These are phyloP conservation scores for Antitrichia curtipendula DNA, from an alignment of 225 moss, liverwort and hornwort genomes.

Conservation along the genomic window DNA sequence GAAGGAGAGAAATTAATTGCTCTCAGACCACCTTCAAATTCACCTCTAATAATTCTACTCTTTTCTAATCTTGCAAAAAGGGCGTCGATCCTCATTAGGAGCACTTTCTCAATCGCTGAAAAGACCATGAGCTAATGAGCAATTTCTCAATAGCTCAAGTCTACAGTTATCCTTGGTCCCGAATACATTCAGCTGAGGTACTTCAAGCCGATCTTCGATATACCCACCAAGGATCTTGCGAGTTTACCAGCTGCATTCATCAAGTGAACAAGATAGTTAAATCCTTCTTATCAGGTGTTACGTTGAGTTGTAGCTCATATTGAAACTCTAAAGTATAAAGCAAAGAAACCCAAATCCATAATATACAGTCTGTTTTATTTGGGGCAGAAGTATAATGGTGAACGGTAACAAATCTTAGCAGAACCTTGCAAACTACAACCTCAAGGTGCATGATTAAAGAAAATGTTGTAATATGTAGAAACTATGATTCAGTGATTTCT, in stretches of 20 bases:
- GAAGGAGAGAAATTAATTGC: not conserved
- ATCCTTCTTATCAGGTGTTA: not conserved
- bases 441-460: not conserved
- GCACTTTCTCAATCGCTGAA: not conserved
- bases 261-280: not conserved
- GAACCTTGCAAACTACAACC: not conserved
- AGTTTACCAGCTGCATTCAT: conserved; percentile 18
- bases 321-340: not conserved
- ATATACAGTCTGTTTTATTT: not conserved
- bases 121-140: not conserved
- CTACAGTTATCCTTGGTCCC: not conserved
- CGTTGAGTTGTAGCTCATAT: not conserved
- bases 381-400: not conserved
- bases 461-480: not conserved
- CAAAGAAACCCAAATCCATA: not conserved
- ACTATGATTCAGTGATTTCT: not conserved
- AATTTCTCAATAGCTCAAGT: not conserved
- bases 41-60: not conserved
- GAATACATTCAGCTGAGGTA: not conserved
- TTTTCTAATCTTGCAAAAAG: not conserved
- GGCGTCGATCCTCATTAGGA: not conserved
- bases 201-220: not conserved
- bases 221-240: not conserved
- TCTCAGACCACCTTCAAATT: not conserved
- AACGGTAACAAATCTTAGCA: not conserved